Evolutionary conservation across 768 basidiomycete species (phyloP).

Genomic region (Lentinula boryana): DNA sequence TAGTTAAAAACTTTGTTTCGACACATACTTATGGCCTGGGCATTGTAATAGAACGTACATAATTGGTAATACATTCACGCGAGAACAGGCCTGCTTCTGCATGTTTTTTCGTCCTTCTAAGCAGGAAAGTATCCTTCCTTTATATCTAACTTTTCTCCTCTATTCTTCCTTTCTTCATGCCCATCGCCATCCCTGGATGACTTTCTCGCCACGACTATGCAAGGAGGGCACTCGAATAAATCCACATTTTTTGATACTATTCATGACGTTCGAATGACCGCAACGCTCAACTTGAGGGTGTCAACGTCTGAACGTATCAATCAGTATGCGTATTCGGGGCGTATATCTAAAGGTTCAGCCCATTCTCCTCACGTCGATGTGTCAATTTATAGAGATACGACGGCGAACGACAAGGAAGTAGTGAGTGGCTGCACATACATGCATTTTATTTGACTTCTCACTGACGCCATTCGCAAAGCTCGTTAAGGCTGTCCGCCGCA

Average conservation of each 20-base stretch:
- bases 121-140: neutral
- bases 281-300: conserved; percentile 20
- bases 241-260: conserved; percentile 28
- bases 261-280: conserved; percentile 40
- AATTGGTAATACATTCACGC: neutral
- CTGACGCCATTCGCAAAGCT: conserved; percentile 39
- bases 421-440: conserved; percentile 27
- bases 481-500: conserved; percentile 63
- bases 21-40: neutral
- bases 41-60: neutral
- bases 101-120: neutral
- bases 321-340: conserved; percentile 51
- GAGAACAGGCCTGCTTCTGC: neutral
- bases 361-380: conserved; percentile 46
- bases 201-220: neutral
- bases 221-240: neutral
- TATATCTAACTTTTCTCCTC: neutral
- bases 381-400: conserved; percentile 55
- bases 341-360: neutral
- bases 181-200: neutral
- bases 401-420: conserved; percentile 29
- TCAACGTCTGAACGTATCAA: conserved; percentile 41
- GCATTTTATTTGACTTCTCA: neutral
- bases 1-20: neutral
- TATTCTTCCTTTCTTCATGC: neutral